Base-by-base conservation (phyloP, 495 filamentous ascomycete genomes). In the Aspergillus bridgeri region DNA sequence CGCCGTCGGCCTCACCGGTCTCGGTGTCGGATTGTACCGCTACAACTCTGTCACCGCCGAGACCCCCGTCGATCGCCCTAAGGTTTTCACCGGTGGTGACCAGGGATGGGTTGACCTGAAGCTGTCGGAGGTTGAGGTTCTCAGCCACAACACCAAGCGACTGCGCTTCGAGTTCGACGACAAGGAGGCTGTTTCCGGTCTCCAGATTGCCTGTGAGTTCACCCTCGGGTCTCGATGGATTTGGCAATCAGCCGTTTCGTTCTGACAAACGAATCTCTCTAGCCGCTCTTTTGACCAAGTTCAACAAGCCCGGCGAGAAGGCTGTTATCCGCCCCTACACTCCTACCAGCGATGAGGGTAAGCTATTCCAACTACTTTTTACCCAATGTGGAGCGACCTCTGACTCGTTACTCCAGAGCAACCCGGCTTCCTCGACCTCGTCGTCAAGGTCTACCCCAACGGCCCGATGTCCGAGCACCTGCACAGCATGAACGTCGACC, bases 391-490 rank as follows among this genome's bases (percentile, higher is more conserved):
- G 53, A 51, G 20, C 21, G 56, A 3, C 48, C 25, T 43, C 47
- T 8, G 13, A 46, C n/a, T 27, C 38, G 2, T 22, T 29, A 46
- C n/a, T 23, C 22, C 54, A 87, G 89, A 89, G 54, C 72, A 79
- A 46, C 81, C 81, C 63, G 94, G 94, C 51, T 86, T 86, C 75
- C 74, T 98, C 27, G 94, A 98, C 62, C 84, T 98, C 43, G 69
- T 98, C 38, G 84, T 98, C 69, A 98, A 98, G 81, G 80, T 79
- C 65, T 98, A 98, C 77, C 86, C 88, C 59, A 79, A 84, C 64
- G 94, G 94, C 19, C 88, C 91, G 46, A 98, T 98, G 95, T 91
- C 87, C 51, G 82, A 85, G 57, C 88, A 96, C 74, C 51, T 98
- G 17, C 92, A 97, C 78, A 81, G 80, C 62, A 83, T 98, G 89